Conservation (phyloP, 176 grass and related monocot species). For the bread wheat (Triticum aestivum) region IWGSC_CS_RefSeq_v2.1 NC_057800.1:115138213-115138712, state of each 20-base stretch:
- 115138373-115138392: constrained; percentile 75
- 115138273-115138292: constrained; percentile 11
- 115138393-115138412: constrained; percentile 88
- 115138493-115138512: neutral
- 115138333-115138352: constrained; percentile 79
- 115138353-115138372: constrained; percentile 75
- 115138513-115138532: neutral
- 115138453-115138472: neutral
- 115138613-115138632: neutral
- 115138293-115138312: neutral
- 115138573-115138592: neutral
- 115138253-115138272: constrained; percentile 7
- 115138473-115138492: neutral
- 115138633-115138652: neutral
- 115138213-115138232: constrained; percentile 74
- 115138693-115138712: neutral
- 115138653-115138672: neutral
- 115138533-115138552: neutral
- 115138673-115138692: neutral
- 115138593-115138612: neutral
- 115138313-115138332: constrained; percentile 88
- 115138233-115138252: constrained; percentile 43
- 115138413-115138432: constrained; percentile 93
- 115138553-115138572: neutral
- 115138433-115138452: constrained; percentile 55